Base-by-base conservation (phyloP, 2,329 filamentous ascomycete species). In the Knoxdaviesia capensis region DNA sequence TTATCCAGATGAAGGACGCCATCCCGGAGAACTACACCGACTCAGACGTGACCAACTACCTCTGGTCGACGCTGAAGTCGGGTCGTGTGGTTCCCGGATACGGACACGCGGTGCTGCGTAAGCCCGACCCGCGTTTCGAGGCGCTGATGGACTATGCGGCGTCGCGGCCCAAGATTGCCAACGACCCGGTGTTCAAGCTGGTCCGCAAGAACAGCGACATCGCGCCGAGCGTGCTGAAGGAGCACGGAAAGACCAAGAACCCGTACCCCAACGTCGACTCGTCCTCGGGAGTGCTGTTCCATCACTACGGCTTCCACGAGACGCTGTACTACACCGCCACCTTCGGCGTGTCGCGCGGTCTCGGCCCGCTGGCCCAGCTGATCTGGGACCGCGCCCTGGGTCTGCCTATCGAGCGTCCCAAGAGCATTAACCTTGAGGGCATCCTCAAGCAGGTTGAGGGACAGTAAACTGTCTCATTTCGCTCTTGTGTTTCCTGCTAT, bases 221-320 rank as follows among this genome's bases (percentile, higher is more conserved):
- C 48, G 90, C 90, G 0, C 90, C 90, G 10, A 73, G 75, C 41
- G 90, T 98, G 20, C 69, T 98, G 52, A 90, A 76, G 53, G 77
- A 94, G 65, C 90, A 98, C 57, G 90, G 90, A 60, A 96, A 94
- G 78, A 94, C 86, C 50, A 93, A 93, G 71, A 94, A 94, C 65
- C 86, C 90, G 2, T 93, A 88, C 63, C 90, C 90, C 49, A 98
- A 98, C 58, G 90, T 98, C 47, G 90, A 98, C 61, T 86, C 81
- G 39, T 80, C 76, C 48, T 94, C 86, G 1, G 90, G 90, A 48
- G 87, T 96, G 5, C 71, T 98, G 40, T 96, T 98, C 75, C 80
- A 96, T 63, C 86, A 96, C 67, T 98, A 94, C 58, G 90, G 88
- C 45, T 94, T 98, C 76, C 80, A 83, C 59, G 85, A 96, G 66